Conservation (phyloP, 2,329 filamentous ascomycete species). For the Huntiella abstrusa region DNA sequence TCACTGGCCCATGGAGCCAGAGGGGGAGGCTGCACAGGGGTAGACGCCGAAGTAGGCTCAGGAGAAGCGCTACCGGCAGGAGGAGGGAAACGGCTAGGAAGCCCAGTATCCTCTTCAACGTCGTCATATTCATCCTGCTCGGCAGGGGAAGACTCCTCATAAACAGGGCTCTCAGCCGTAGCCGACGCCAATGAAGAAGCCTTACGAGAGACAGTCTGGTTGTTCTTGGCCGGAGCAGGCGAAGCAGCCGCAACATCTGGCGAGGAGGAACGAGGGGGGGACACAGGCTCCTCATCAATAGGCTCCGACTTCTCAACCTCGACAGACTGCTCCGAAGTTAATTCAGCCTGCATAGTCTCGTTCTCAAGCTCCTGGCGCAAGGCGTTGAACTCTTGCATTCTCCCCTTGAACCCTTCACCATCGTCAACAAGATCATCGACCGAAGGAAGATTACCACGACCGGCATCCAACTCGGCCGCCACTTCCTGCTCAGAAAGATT, state of each 20-base stretch:
- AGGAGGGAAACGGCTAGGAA: conserved; percentile 59
- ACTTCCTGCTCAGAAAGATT: too few relatives aligned
- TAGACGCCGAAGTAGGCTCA: conserved; percentile 24
- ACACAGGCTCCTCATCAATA: conserved; percentile 25
- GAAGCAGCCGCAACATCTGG: background rate
- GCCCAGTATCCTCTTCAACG: conserved; percentile 25
- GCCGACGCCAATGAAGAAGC: background rate
- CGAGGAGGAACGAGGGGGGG: conserved; percentile 26
- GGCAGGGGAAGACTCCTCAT: background rate
- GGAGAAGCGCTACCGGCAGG: conserved; percentile 34
- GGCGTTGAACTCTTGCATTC: conserved; percentile 68
- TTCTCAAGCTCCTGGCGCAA: conserved; percentile 55
- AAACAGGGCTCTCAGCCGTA: background rate
- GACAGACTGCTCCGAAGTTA: conserved; percentile 20
- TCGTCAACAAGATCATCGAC: conserved; percentile 34
- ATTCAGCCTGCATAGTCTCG: conserved; percentile 12
- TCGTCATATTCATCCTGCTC: background rate
- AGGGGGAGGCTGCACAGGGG: conserved; percentile 38
- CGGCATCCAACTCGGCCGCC: too few relatives aligned
- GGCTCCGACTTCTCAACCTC: conserved; percentile 62
- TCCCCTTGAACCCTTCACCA: conserved; percentile 43
- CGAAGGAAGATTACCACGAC: conserved; percentile 22
- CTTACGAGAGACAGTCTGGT: too few relatives aligned
- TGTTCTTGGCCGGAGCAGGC: background rate
- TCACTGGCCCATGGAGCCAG: conserved; percentile 94